Conservation (phyloP, 441 rosid genomes). For the Brassica balearica region DNA sequence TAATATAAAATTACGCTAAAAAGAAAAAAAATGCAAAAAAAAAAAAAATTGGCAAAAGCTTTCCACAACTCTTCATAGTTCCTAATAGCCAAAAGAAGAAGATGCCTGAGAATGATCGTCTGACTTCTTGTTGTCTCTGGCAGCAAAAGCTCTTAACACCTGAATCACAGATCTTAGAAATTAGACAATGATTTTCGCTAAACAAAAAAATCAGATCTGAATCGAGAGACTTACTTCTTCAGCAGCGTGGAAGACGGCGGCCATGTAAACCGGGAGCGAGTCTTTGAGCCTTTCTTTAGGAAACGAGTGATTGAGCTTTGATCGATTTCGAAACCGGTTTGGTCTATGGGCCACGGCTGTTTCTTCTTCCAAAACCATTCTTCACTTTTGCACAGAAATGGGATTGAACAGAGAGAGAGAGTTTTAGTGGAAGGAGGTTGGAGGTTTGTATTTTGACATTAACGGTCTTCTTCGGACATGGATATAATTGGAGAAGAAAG, state of each 20-base stretch:
- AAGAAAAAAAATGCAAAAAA: too few relatives aligned
- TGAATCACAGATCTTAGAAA: conserved; percentile 10
- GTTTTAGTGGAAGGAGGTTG: too few relatives aligned
- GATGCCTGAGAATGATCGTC: conserved; percentile 53
- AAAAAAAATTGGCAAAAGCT: too few relatives aligned
- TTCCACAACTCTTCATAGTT: too few relatives aligned
- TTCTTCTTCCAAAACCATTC: too few relatives aligned
- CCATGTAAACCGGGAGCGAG: conserved; percentile 48
- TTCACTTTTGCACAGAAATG: too few relatives aligned
- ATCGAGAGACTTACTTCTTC: background rate
- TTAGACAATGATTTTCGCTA: background rate
- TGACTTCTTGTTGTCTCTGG: conserved; percentile 64
- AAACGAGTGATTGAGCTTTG: conserved; percentile 37
- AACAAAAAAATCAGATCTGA: background rate
- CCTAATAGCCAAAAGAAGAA: too few relatives aligned
- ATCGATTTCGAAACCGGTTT: conserved; percentile 41
- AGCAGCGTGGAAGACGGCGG: conserved; percentile 12
- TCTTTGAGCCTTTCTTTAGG: conserved; percentile 40
- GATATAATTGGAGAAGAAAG: too few relatives aligned
- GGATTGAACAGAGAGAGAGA: too few relatives aligned
- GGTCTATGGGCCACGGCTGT: background rate
- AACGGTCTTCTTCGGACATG: too few relatives aligned
- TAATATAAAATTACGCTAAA: too few relatives aligned
- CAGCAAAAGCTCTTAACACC: conserved; percentile 51
- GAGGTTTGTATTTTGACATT: too few relatives aligned